Base-by-base conservation (phyloP, 345 rosid genomes). In the Citrus glauca region DNA sequence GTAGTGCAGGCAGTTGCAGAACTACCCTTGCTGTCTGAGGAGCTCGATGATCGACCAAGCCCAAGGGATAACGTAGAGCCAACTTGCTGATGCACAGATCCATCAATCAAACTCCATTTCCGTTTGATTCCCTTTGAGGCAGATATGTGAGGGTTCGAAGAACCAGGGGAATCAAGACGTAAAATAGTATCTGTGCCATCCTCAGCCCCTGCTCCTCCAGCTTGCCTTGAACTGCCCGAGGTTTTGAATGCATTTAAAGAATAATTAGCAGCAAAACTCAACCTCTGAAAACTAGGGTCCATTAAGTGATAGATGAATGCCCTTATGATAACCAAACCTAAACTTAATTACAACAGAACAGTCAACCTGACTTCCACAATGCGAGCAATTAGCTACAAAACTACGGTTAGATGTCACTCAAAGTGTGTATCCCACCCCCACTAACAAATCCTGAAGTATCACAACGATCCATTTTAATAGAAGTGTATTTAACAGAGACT, bases 381-480 rank as follows among this genome's bases (percentile, higher is more conserved):
- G 27, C 78, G 83, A 66, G 84, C 84, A 83, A 78, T 53, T 72
- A 85, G 79, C 83, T 88, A 88, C 92, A 88, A 91, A 91, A 85
- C 84, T 85, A 83, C 45, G 76, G 84, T 89, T 86, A 91, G 77
- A 82, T 27, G 37, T 82, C 88, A 75, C 75, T 74, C 60, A 77
- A 77, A 77, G 87, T 68, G 84, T 71, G 81, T 77, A 81, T 82
- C 75, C 91, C 83, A 77, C 96, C 99, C 42, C 99, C 99, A 80
- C 99, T 95, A 66, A 95, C 99, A 72, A 95, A 95, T 77, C 99
- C 99, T 68, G 98, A 95, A 9, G 98, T 94, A 77, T 95, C 99
- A 22, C 91, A 77, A 42, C 97, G 90, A 75, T 92, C 97, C 97
- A 92, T 92, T 83, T 73, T 69, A 68, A 78, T 69, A 37, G 40